These are phyloP conservation scores for Lipomyces lipofer DNA, from an alignment of 805 yeast genomes.

Conservation along the genomic window DNA sequence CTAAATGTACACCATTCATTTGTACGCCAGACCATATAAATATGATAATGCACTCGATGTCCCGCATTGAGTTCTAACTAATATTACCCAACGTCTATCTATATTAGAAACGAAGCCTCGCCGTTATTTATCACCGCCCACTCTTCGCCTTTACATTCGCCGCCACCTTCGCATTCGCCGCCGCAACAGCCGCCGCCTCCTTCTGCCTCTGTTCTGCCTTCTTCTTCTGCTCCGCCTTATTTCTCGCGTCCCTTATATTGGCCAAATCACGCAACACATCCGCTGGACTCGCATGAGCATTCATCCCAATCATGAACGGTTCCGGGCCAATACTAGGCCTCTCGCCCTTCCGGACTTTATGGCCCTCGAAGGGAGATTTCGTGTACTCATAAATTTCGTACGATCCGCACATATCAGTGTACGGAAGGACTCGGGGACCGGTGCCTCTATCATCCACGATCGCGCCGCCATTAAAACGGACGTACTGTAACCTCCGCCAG, in stretches of 20 bases:
- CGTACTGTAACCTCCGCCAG: conserved; percentile 20
- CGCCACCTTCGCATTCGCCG: no score
- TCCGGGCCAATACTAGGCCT: conserved; percentile 26
- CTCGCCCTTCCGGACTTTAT: conserved; percentile 6
- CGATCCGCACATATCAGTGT: conserved; percentile 26
- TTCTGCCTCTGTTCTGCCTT: no score
- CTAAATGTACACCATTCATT: no score
- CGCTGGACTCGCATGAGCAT: conserved; percentile 18
- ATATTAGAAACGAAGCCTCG: no score
- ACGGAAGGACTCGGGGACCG: conserved; percentile 11
- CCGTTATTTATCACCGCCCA: no score
- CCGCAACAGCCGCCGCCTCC: no score
- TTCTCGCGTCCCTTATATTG: conserved; percentile 3
- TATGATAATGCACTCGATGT: no score
- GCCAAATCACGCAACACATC: conserved; percentile 11
- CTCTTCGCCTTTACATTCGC: no score
- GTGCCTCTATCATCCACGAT: conserved; percentile 26
- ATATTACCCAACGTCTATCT: no score
- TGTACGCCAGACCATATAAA: no score
- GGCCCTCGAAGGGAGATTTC: conserved; percentile 15
- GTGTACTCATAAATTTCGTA: conserved; percentile 27
- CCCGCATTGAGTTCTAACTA: no score
- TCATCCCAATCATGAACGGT: conserved; percentile 27
- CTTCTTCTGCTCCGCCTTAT: no score
- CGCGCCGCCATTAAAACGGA: conserved; percentile 22